These are phyloP conservation scores for Spathaspora arborariae DNA, from an alignment of 805 yeast species.

Conservation along the genomic window DNA sequence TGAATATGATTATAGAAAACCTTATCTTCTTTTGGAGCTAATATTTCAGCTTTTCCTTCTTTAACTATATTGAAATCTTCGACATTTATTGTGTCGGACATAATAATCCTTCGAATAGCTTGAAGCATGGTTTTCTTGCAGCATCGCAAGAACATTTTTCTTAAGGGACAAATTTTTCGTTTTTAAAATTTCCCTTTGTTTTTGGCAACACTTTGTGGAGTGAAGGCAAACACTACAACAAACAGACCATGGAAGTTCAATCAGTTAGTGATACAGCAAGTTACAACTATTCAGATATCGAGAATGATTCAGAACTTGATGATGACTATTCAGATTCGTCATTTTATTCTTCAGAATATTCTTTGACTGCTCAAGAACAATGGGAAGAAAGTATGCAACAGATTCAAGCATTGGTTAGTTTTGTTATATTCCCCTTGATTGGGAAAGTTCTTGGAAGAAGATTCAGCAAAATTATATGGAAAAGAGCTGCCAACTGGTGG, in stretches of 20 bases:
- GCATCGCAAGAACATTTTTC: background rate
- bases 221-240: background rate
- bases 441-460: slow-evolving; percentile 69
- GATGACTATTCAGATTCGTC: slow-evolving; percentile 10
- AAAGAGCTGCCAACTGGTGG: slow-evolving; percentile 32
- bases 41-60: slow-evolving; percentile 83
- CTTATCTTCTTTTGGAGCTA: slow-evolving; percentile 74
- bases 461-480: slow-evolving; percentile 44
- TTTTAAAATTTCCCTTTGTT: background rate
- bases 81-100: background rate
- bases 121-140: background rate
- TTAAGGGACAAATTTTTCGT: background rate
- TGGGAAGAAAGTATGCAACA: slow-evolving; percentile 71
- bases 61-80: slow-evolving; percentile 27
- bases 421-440: slow-evolving; percentile 60
- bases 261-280: background rate
- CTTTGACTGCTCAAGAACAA: slow-evolving; percentile 56
- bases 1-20: slow-evolving; percentile 97
- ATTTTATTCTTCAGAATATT: slow-evolving; percentile 11
- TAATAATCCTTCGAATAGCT: background rate
- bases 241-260: slow-evolving; percentile 3
- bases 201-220: background rate
- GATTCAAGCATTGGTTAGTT: slow-evolving; percentile 51
- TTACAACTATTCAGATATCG: slow-evolving; percentile 10
- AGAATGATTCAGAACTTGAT: slow-evolving; percentile 12